These are phyloP conservation scores for Discostella pseudostelligera DNA, from an alignment of 108 stramenopile genomes.

Conservation along the genomic window DNA sequence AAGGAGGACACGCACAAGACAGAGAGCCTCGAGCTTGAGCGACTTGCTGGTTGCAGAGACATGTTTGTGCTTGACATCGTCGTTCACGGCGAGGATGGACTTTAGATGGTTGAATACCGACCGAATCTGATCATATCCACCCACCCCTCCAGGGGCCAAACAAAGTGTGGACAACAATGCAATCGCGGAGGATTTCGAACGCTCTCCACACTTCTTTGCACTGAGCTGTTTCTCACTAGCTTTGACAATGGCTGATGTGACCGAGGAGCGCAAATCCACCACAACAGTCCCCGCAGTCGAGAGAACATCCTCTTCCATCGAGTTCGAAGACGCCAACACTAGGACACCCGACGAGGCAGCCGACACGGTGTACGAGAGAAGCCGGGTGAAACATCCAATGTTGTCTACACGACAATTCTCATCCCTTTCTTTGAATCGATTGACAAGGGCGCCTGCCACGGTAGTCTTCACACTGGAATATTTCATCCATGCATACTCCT, in stretches of 20 bases:
- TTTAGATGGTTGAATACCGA: conserved; percentile 71
- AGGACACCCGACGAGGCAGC: conserved; percentile 48
- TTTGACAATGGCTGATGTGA: conserved; percentile 68
- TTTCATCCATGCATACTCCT: conserved; percentile 53
- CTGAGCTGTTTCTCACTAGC: conserved; percentile 78
- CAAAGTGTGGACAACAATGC: conserved; percentile 71
- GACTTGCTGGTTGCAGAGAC: conserved; percentile 69
- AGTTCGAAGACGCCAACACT: conserved; percentile 37
- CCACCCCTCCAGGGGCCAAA: conserved; percentile 74
- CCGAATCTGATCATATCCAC: conserved; percentile 62
- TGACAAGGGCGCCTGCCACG: conserved; percentile 78
- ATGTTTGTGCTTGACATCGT: conserved; percentile 42
- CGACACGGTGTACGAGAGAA: conserved; percentile 69
- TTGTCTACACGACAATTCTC: conserved; percentile 97
- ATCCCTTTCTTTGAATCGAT: conserved; percentile 95
- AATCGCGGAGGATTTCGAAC: conserved; percentile 76
- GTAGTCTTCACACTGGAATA: conserved; percentile 50
- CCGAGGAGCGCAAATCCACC: conserved; percentile 70
- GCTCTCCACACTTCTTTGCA: conserved; percentile 76
- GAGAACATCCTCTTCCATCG: conserved; percentile 44
- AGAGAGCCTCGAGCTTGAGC: conserved; percentile 89
- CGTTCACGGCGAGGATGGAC: conserved; percentile 50
- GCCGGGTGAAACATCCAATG: conserved; percentile 81
- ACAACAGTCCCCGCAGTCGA: conserved; percentile 32
- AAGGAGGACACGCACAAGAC: conserved; percentile 76